These are phyloP conservation scores for Digitaria exilis DNA, from an alignment of 202 grass and related monocot genomes.

Conservation along the genomic window DNA sequence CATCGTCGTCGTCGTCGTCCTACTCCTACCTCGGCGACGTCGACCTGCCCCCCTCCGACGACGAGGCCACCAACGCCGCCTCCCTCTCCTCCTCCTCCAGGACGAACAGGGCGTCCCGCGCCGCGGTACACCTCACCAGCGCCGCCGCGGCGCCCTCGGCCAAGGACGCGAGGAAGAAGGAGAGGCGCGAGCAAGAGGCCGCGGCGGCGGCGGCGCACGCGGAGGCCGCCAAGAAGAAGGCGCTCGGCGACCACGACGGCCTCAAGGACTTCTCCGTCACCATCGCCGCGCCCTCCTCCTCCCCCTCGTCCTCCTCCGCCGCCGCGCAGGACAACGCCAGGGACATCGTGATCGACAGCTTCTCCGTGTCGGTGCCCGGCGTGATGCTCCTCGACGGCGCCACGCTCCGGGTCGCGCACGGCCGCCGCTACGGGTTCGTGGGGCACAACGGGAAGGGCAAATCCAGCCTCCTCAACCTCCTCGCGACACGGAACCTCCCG, in stretches of 20 bases:
- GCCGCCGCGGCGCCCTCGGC: constrained; percentile 29
- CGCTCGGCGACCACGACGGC: constrained; percentile 55
- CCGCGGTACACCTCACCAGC: constrained; percentile 26
- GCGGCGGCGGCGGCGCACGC: constrained; percentile 31
- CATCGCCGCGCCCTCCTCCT: no score
- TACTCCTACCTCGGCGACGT: constrained; percentile 62
- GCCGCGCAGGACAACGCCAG: constrained; percentile 55
- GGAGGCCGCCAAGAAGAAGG: constrained; percentile 48
- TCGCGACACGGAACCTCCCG: constrained; percentile 59
- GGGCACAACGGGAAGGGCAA: constrained; percentile 58
- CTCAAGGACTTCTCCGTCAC: constrained; percentile 60
- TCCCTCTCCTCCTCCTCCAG: constrained; percentile 28
- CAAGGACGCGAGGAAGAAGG: constrained; percentile 65
- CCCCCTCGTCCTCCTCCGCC: no score
- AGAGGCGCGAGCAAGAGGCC: constrained; percentile 49
- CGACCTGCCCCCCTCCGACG: constrained; percentile 68
- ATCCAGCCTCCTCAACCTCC: constrained; percentile 66
- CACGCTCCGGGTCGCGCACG: constrained; percentile 48
- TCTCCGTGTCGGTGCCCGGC: constrained; percentile 56
- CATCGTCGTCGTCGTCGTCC: not conserved
- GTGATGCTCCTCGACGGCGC: constrained; percentile 62
- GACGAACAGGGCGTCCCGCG: not conserved
- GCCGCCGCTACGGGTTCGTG: constrained; percentile 41
- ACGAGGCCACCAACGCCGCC: constrained; percentile 3
- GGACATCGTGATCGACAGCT: constrained; percentile 65